These are phyloP conservation scores for Thelonectria discophora DNA, from an alignment of 2,329 filamentous ascomycete genomes.

Conservation along the genomic window DNA sequence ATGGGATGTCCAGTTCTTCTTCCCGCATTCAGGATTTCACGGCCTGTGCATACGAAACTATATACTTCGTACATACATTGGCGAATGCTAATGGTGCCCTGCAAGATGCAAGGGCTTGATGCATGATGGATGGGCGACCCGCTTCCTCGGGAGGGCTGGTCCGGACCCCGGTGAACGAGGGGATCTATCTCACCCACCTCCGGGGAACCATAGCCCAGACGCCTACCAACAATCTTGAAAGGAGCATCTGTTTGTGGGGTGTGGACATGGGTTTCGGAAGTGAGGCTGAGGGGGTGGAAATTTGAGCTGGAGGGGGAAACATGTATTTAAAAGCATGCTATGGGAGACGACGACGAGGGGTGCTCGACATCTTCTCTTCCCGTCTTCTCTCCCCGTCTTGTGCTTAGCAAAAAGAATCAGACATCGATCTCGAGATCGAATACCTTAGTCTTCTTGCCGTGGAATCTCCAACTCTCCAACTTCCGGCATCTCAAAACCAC, in stretches of 20 bases:
- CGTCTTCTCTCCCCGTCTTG: neutral
- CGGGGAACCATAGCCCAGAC: conserved; percentile 8
- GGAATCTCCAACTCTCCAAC: neutral
- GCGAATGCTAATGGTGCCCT: conserved; percentile 15
- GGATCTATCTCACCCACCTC: conserved; percentile 6
- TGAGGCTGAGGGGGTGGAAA: conserved; percentile 22
- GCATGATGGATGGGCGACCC: conserved; percentile 13
- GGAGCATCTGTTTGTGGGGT: conserved; percentile 9
- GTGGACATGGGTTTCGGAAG: conserved; percentile 12
- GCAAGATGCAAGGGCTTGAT: conserved; percentile 14
- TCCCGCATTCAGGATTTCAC: neutral
- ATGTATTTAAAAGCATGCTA: conserved; percentile 6
- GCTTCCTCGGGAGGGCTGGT: conserved; percentile 16
- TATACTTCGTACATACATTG: neutral
- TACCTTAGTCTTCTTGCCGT: too few relatives aligned
- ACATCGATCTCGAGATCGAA: too few relatives aligned
- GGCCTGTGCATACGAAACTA: too few relatives aligned
- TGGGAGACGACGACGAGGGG: neutral
- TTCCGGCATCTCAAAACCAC: neutral
- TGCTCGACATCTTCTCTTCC: neutral
- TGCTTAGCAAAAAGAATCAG: neutral
- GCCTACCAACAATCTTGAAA: neutral
- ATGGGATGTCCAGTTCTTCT: neutral
- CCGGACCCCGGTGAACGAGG: conserved; percentile 11
- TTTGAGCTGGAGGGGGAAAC: conserved; percentile 4